phyloP scores from a whole-genome alignment of 345 rosid genomes.

The Hibiscus tridactylites region DNA sequence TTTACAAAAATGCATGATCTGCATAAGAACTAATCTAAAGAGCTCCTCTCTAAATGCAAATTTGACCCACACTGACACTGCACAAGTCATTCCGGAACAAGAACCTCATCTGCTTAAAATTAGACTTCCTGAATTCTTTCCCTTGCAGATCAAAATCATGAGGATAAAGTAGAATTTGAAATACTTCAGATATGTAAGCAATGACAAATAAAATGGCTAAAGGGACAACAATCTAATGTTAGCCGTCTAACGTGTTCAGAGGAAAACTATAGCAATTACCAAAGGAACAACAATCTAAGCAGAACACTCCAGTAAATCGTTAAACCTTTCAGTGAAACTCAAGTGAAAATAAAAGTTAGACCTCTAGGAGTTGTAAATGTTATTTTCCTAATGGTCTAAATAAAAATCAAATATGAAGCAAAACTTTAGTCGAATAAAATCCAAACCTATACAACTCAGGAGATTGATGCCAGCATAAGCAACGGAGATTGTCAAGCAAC shows the following conservation, averaged over 20 bases:
- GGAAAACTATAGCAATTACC: not conserved
- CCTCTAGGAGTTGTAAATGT: not conserved
- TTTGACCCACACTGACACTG: not conserved
- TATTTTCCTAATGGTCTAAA: not conserved
- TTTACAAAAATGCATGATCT: not conserved
- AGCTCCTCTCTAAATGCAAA: not conserved
- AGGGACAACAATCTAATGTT: not conserved
- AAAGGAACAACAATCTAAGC: not conserved
- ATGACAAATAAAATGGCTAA: not conserved
- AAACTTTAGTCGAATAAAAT: slow-evolving; percentile 2
- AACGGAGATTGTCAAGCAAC: not conserved
- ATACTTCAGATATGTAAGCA: not conserved
- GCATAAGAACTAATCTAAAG: not conserved
- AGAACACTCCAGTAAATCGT: not conserved
- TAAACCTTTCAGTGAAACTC: not conserved
- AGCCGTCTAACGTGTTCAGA: not conserved
- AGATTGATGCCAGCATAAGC: not conserved
- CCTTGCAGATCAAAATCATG: not conserved
- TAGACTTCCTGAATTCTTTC: not conserved
- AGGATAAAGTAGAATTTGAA: not conserved
- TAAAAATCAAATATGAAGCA: not conserved
- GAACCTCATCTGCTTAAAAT: not conserved
- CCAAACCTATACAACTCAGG: not conserved
- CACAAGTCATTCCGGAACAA: not conserved
- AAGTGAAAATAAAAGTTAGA: not conserved